Base-by-base conservation (phyloP, 176 grass and related monocot species). In the Eragrostis curvula region DNA sequence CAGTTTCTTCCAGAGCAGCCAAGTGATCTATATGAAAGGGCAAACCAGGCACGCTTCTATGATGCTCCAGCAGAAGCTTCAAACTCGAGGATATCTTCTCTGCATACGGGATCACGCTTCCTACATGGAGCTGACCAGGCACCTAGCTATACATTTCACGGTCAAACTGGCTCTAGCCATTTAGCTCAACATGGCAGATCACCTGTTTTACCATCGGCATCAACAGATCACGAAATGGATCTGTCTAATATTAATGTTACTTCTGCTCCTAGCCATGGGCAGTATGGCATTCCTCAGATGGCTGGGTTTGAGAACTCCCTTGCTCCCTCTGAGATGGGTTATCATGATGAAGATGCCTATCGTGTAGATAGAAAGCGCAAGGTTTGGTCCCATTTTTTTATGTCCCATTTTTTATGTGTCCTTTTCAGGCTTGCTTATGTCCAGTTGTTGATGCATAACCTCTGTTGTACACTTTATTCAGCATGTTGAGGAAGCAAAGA, bases 1-100 rank as follows among this genome's bases (percentile, higher is more conserved):
- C 96, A 92, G 61, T 99, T 99, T 88, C 82, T 99, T 72, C 91
- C 96, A 21, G 89, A 99, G 68, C 91, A 93, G 66, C 80, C 96
- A 70, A 91, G 71, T 66, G 90, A 90, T 71, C 73, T 75, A 70
- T 84, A 90, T 86, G 96, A 98, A 70, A 87, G 85, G 82, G 79
- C 77, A 70, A 79, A 75, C 58, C 86, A 82, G 57, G 58, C 88
- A 0, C 87, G 73, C 62, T 88, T 80, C 27, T 96, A 91, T 85
- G 89, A 96, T 75, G 69, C 79, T 88, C 60, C 91, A 79, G n/a
- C 71, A 14, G 88, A 94, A 62, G 90, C 29, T 39, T 60, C 82
- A 68, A 82, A 75, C 67, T 48, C 64, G 2, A 89, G 84, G 81
- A 69, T 85, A 63, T 36, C 86, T 77, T 84, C 92, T 84, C 60